Conservation (phyloP, 2,329 filamentous ascomycete genomes). For the Colletotrichum godetiae region DNA sequence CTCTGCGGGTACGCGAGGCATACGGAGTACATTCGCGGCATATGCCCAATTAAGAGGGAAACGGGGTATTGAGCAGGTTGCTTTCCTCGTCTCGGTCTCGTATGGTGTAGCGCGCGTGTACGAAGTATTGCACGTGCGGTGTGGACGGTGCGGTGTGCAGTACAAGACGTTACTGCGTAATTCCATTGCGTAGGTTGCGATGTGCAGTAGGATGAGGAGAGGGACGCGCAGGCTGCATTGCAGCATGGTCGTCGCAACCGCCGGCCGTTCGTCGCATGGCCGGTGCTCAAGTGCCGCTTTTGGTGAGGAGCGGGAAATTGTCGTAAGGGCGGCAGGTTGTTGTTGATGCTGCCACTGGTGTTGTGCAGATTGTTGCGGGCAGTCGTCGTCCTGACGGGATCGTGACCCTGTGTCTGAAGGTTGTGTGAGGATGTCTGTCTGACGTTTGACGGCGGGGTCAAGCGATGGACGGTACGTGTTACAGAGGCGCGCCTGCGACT, state of each 20-base stretch:
- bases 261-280: too few species aligned
- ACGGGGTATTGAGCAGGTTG: constrained; percentile 23
- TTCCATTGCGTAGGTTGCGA: neutral
- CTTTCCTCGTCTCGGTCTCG: neutral
- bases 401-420: constrained; percentile 32
- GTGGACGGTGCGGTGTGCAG: neutral
- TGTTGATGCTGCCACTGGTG: neutral
- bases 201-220: neutral
- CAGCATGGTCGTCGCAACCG: neutral
- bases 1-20: constrained; percentile 16
- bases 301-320: too few species aligned
- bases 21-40: constrained; percentile 28
- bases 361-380: neutral
- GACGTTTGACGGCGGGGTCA: constrained; percentile 54
- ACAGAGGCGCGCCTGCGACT: constrained; percentile 49
- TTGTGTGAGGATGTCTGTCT: constrained; percentile 38
- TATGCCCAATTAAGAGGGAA: constrained; percentile 15
- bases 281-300: too few species aligned
- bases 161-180: neutral
- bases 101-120: neutral
- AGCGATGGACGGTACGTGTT: constrained; percentile 52
- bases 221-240: too few species aligned
- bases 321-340: too few species aligned
- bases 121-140: neutral
- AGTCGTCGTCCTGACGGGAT: neutral